Conservation (phyloP, 805 yeast genomes). For the Ogataea parapolymorpha region DNA sequence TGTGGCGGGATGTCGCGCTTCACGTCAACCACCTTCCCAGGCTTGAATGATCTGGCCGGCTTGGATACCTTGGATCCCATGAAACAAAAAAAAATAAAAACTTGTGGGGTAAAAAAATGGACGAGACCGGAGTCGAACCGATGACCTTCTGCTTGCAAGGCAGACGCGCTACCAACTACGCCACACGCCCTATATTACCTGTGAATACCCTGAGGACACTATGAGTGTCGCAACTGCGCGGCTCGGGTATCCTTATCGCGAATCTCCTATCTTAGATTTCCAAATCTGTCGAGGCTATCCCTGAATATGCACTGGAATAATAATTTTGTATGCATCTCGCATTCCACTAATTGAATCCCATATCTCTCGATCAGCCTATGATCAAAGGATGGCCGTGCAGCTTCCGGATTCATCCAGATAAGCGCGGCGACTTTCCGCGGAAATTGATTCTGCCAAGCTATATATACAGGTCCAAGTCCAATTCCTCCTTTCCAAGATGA, state of each 20-base stretch:
- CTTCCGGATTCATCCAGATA: no score
- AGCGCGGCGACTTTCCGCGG: neutral
- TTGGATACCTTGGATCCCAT: conserved; percentile 7
- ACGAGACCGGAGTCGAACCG: conserved; percentile 79
- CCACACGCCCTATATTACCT: conserved; percentile 56
- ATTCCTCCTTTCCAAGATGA: neutral
- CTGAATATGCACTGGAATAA: no score
- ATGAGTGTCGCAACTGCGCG: neutral
- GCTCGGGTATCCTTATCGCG: no score
- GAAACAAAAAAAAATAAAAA: neutral
- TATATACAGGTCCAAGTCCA: neutral
- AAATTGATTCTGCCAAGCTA: neutral
- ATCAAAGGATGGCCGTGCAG: no score
- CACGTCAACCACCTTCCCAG: neutral
- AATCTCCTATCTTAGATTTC: no score
- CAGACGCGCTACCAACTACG: conserved; percentile 82
- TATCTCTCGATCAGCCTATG: no score
- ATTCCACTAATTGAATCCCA: no score
- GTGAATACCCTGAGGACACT: neutral
- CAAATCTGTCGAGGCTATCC: no score
- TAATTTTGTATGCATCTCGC: no score
- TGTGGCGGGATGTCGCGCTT: neutral
- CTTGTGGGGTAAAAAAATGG: conserved; percentile 35
- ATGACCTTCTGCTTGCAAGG: conserved; percentile 78
- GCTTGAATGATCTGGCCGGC: conserved; percentile 1